Percentiles rank a stretch among this genome's conserved stretches.
These are phyloP conservation scores for Scedosporium dehoogii DNA, from an alignment of 2,329 filamentous ascomycete species.

Conservation along the genomic window DNA sequence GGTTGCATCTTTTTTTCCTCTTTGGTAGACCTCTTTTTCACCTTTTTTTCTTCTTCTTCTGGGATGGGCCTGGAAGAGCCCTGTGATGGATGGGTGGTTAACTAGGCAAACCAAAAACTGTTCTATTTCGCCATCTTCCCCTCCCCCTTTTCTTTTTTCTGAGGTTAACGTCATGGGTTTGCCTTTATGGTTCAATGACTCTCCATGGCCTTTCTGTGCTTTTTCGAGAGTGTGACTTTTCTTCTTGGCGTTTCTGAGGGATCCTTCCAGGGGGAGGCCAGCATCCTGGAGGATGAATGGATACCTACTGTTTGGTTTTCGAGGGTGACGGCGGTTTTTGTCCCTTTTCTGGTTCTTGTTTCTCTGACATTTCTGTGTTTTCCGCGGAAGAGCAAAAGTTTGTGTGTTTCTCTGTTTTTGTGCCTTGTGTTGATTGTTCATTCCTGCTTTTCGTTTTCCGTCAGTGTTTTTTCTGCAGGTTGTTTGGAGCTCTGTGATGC, in stretches of 20 bases:
- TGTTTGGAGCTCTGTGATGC: not conserved
- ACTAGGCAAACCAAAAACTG: not conserved
- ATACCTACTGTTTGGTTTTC: not conserved
- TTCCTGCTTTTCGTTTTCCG: not conserved
- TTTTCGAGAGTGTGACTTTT: not conserved
- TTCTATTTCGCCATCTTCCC: not conserved
- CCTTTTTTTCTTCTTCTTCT: not conserved
- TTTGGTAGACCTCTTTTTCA: not conserved
- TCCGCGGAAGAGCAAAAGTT: not conserved
- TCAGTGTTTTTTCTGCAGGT: not conserved
- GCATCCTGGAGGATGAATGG: conserved; percentile 1
- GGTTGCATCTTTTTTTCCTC: not conserved
- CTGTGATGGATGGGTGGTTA: too few species aligned
- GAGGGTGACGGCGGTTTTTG: not conserved
- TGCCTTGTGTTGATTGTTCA: not conserved
- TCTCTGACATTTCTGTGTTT: not conserved
- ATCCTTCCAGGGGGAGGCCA: not conserved
- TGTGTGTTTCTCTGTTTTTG: not conserved
- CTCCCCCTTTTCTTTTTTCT: too few species aligned
- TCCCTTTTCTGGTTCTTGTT: not conserved
- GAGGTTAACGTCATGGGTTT: too few species aligned
- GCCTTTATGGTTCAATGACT: too few species aligned
- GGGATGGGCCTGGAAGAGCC: not conserved
- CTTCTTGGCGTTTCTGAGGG: not conserved
- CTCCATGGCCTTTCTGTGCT: not conserved